Percentiles rank a stretch among this genome's conserved stretches.
phyloP scores from a whole-genome alignment of 306 rosid species.

The Senna siamea region DNA sequence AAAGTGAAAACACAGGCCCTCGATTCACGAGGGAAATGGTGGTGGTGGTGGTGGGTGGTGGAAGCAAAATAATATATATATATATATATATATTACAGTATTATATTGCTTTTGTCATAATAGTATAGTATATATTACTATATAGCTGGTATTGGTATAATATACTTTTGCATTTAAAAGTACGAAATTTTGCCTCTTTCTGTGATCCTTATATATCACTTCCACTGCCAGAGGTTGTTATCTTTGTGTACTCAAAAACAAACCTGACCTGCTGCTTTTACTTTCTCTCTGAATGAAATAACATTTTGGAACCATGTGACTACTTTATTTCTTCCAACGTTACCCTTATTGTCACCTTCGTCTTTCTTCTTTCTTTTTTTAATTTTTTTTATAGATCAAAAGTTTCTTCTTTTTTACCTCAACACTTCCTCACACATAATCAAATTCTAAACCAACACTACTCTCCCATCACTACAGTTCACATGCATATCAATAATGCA shows the following conservation, averaged over 20 bases:
- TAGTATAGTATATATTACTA: too few species aligned
- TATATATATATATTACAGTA: too few species aligned
- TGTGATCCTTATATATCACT: slow-evolving; percentile 50
- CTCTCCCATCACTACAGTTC: too few species aligned
- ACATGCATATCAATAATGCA: too few species aligned
- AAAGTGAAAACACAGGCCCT: slow-evolving; percentile 61
- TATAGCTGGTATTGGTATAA: too few species aligned
- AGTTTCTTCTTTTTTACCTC: too few species aligned
- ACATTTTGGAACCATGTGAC: slow-evolving; percentile 53
- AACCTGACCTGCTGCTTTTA: slow-evolving; percentile 43
- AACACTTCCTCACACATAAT: too few species aligned
- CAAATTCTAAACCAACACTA: too few species aligned
- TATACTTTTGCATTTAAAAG: slow-evolving; percentile 4
- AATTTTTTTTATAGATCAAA: too few species aligned
- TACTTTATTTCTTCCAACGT: slow-evolving; percentile 25
- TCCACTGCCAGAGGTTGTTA: slow-evolving; percentile 81
- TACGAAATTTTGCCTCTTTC: slow-evolving; percentile 54
- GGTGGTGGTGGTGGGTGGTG: slow-evolving; percentile 22
- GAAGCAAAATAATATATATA: neutral
- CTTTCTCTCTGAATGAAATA: slow-evolving; percentile 15
- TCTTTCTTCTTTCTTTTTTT: neutral
- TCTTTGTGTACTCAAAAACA: slow-evolving; percentile 74
- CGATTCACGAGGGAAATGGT: slow-evolving; percentile 65
- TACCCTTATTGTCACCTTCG: slow-evolving; percentile 34
- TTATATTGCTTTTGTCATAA: too few species aligned